phyloP scores from a whole-genome alignment of 495 filamentous ascomycete species.

The Penicillium paradoxum region DNA sequence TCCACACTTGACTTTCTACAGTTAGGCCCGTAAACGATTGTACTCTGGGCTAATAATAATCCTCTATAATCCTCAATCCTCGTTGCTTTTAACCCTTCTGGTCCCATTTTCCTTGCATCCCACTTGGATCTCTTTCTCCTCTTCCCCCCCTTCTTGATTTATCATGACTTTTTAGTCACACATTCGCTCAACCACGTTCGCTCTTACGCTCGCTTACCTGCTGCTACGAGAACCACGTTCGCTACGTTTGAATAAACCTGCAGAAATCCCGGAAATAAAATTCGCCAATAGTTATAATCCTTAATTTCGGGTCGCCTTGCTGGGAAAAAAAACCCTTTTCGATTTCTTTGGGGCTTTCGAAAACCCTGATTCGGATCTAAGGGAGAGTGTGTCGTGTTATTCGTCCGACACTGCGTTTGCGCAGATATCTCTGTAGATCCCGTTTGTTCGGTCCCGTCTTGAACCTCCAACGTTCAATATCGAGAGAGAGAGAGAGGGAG shows the following conservation, averaged over 20 bases:
- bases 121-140: conserved; percentile 9
- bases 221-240: conserved; percentile 40
- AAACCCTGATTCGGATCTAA: background rate
- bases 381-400: background rate
- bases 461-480: conserved; percentile 4
- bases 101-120: conserved; percentile 18
- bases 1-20: conserved; percentile 24
- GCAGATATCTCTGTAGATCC: conserved; percentile 7
- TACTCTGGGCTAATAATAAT: conserved; percentile 32
- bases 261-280: conserved; percentile 3
- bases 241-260: conserved; percentile 31
- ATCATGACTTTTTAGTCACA: conserved; percentile 37
- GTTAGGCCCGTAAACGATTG: conserved; percentile 19
- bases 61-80: conserved; percentile 17
- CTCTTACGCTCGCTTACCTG: conserved; percentile 44
- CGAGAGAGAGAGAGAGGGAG: conserved; percentile 10
- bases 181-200: conserved; percentile 42
- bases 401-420: conserved; percentile 10
- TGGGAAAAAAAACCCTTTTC: background rate
- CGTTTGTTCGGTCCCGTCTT: conserved; percentile 5
- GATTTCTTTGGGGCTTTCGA: background rate
- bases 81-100: conserved; percentile 28
- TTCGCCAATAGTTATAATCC: conserved; percentile 1
- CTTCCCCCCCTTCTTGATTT: conserved; percentile 17
- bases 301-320: conserved; percentile 3